Evolutionary conservation across 331 rosid genomes (phyloP), one percentile per base, ranked within the genome.

Genomic region (Saraca asoca): DNA sequence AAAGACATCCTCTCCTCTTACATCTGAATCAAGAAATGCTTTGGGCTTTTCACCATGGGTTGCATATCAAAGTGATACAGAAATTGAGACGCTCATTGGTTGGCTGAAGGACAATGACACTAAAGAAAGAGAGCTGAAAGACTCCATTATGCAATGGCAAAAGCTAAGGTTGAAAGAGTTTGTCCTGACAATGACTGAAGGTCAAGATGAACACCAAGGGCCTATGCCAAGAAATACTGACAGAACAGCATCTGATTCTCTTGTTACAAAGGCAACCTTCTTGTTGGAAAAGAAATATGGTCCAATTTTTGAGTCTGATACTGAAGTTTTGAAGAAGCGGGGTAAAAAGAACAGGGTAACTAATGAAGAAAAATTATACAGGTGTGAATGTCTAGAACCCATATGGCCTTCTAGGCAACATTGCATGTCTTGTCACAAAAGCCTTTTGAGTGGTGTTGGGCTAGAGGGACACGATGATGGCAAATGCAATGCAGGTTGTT

Each of bases 341-440:
- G 83, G 69, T 52, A 83, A 79, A 66, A 79, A 53, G 81, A 55
- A 83, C 35, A 81, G 83, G 42, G 17, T 79, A 68, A 51, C 75
- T 61, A 68, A 79, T 78, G 92, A 81, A 64, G 91, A 86, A 20
- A 88, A 85, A 66, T 70, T 88, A 87, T 81, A 64, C 74, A 86
- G 97, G 72, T 94, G 99, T 39, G 87, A 79, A 72, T 94, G 99
- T 81, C 80, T 94, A 65, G 97, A 94, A 76, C 89, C 87, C 70
- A 64, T 88, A 58, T 94, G 89, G 93, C 85, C 95, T 58, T 76
- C 78, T 74, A 85, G 97, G 77, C 73, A 69, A 42, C 99, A 90
- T 76, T 94, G 99, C 81, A 74, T 81, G 66, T 86, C 78, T 79
- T 94, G 99, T 75, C 99, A 94, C 82, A 85, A 62, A 80, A 86